Base-by-base conservation (phyloP, 2,329 filamentous ascomycete genomes). In the Aspergillus fructus region DNA sequence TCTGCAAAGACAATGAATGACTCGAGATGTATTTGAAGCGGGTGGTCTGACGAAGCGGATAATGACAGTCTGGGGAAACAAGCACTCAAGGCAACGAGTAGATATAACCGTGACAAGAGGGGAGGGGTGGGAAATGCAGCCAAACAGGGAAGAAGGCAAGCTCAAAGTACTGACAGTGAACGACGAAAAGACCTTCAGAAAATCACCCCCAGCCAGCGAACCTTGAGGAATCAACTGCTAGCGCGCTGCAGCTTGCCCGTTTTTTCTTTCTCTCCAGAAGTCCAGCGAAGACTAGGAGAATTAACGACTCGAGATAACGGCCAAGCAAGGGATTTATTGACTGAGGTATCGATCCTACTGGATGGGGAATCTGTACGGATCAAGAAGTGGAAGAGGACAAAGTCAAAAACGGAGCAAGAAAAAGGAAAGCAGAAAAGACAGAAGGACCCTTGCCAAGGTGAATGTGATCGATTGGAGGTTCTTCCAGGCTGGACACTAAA, bases 201-300 rank as follows among this genome's bases (percentile, higher is more conserved):
- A 39, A 19, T 55, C 50, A 58, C 60, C 55, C 50, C 55, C 53
- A 54, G 43, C 52, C 46, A 54, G 57, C 56, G 27, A 30, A 30
- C 27, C 27, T 30, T 30, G 50, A 60, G 61, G 64, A 64, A 61
- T 56, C 62, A 59, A 62, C 49, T 50, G 58, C 64, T 66, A 66
- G 64, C 59, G 63, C 49, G 59, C 58, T 64, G 64, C 64, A 66
- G 42, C 56, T 53, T 63, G 62, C 64, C 64, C 64, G 64, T 66
- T 66, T 58, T 65, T 60, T 40, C 42, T 52, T 45, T 39, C 40
- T 5, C 51, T 52, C 41, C 47, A 52, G 49, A 50, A 37, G 48
- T 52, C 41, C 47, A 49, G 52, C 48, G 53, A 53, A 49, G 46
- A 40, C 53, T 50, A 52, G 46, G 55, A 56, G 62, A 63, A 63